Conservation (phyloP, 2,329 filamentous ascomycete genomes). For the Fusarium austroafricanum region DNA sequence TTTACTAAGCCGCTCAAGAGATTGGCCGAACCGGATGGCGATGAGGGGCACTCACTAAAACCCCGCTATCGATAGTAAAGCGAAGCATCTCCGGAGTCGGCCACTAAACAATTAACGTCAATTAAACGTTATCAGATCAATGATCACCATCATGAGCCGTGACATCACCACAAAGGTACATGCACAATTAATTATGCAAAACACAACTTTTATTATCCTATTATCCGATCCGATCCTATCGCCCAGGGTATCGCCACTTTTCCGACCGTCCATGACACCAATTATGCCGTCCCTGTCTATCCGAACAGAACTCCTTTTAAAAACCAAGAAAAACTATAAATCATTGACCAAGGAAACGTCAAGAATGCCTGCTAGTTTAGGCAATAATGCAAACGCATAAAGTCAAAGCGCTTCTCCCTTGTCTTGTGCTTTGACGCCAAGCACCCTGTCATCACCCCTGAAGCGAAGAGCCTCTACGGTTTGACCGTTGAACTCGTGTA, state of each 20-base stretch:
- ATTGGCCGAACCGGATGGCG: constrained; percentile 32
- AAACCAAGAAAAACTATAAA: background rate
- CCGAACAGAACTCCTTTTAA: background rate
- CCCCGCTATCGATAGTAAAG: constrained; percentile 32
- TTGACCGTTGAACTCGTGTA: too few species aligned
- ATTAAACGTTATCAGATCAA: background rate
- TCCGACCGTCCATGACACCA: constrained; percentile 13
- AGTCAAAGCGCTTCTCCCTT: constrained; percentile 19
- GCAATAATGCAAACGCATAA: background rate
- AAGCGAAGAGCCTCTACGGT: too few species aligned
- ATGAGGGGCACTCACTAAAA: constrained; percentile 19
- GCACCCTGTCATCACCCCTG: constrained; percentile 12
- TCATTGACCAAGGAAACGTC: background rate
- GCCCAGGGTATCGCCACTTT: constrained; percentile 29
- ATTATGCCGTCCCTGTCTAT: background rate
- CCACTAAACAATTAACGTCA: background rate
- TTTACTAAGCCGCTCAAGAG: constrained; percentile 43
- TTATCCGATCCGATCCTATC: background rate
- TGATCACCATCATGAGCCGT: too few species aligned
- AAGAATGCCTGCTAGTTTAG: background rate
- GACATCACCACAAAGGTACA: background rate
- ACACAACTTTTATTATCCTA: background rate
- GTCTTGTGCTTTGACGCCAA: constrained; percentile 3
- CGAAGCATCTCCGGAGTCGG: constrained; percentile 7
- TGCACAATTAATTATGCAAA: background rate